A percentile compares a stretch with the other conserved stretches of the same genome.
These are phyloP conservation scores for Xerocomellus intermedius DNA, from an alignment of 768 basidiomycete genomes.

Conservation along the genomic window DNA sequence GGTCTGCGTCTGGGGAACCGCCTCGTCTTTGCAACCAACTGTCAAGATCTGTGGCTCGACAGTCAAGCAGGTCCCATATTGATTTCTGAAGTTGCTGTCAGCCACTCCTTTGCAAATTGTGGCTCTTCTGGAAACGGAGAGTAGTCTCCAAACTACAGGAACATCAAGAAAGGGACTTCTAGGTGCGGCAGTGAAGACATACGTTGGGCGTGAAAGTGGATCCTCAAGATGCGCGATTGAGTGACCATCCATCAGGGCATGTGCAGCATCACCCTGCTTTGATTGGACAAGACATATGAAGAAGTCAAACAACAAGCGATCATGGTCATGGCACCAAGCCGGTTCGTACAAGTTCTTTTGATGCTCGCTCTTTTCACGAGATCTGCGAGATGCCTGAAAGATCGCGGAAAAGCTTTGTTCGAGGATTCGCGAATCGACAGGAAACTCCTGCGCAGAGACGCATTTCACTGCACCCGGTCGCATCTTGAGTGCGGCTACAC, in stretches of 20 bases:
- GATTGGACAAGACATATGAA: background rate
- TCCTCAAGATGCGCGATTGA: background rate
- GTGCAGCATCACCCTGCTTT: background rate
- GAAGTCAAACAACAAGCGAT: conserved; percentile 10
- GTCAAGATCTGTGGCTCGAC: background rate
- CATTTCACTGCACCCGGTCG: background rate
- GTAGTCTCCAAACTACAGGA: background rate
- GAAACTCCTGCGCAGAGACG: background rate
- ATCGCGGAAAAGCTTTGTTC: conserved; percentile 10
- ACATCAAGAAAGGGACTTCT: background rate
- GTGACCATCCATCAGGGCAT: background rate
- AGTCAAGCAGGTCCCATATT: too few relatives aligned
- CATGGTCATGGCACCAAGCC: conserved; percentile 7
- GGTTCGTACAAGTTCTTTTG: background rate
- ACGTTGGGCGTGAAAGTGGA: conserved; percentile 2
- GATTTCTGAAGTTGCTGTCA: background rate
- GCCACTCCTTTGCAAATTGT: background rate
- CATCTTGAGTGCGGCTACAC: background rate
- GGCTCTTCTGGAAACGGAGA: background rate
- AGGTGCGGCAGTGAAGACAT: background rate
- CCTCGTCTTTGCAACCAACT: background rate
- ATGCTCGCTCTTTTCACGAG: background rate
- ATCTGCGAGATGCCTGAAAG: conserved; percentile 8
- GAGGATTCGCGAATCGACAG: conserved; percentile 1
- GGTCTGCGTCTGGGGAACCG: background rate